These are phyloP conservation scores for Myxozyma mucilagina DNA, from an alignment of 805 yeast genomes.

Conservation along the genomic window DNA sequence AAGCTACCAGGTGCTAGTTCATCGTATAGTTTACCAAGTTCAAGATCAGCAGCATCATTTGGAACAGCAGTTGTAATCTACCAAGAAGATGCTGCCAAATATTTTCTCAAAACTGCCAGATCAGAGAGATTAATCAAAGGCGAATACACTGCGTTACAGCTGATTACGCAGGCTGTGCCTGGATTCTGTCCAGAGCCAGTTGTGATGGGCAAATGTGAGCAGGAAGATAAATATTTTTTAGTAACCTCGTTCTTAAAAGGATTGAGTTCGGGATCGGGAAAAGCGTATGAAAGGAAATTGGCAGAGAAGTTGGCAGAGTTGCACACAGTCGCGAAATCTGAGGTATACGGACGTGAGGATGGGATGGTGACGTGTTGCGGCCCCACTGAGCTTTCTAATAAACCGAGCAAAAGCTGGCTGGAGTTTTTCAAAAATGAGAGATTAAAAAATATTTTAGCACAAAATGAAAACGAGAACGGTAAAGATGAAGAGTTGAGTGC, in stretches of 20 bases:
- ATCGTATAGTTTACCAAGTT: slow-evolving; percentile 1
- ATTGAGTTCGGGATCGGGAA: slow-evolving; percentile 15
- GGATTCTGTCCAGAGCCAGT: slow-evolving; percentile 19
- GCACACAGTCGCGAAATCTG: background rate
- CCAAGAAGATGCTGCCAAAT: background rate
- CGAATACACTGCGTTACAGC: slow-evolving; percentile 13
- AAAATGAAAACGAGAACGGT: slow-evolving; percentile 19
- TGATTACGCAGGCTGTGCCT: slow-evolving; percentile 12
- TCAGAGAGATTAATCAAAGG: slow-evolving; percentile 9
- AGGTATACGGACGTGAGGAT: slow-evolving; percentile 22
- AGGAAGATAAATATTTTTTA: slow-evolving; percentile 6
- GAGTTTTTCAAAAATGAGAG: slow-evolving; percentile 22
- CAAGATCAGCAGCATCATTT: slow-evolving; percentile 8
- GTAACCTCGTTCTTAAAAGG: slow-evolving; percentile 10
- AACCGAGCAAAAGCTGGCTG: slow-evolving; percentile 25
- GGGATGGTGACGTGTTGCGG: slow-evolving; percentile 27
- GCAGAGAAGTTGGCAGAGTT: slow-evolving; percentile 17
- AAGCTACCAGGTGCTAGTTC: slow-evolving; percentile 16
- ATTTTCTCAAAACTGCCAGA: slow-evolving; percentile 11
- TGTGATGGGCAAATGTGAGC: slow-evolving; percentile 1
- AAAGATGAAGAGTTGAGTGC: slow-evolving; percentile 10
- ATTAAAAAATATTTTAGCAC: slow-evolving; percentile 18
- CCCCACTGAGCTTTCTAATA: slow-evolving; percentile 21
- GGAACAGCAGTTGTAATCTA: slow-evolving; percentile 12
- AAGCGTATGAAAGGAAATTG: slow-evolving; percentile 12